Evolutionary conservation across 768 basidiomycete genomes (phyloP).

Genomic region (Mrakia frigida): DNA sequence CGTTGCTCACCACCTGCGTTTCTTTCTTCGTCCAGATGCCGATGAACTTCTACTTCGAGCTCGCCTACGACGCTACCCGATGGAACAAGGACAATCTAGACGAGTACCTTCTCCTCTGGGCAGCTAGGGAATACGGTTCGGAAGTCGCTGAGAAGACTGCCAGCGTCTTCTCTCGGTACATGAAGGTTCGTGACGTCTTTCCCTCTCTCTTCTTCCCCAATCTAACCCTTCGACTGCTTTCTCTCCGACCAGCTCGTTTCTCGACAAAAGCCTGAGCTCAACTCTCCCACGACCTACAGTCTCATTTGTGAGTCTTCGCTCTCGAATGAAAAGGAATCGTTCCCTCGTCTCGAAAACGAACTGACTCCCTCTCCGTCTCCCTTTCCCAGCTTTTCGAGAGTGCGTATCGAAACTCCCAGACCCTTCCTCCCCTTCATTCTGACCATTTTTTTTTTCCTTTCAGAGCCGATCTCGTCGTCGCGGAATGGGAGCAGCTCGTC

Average conservation of each 20-base stretch:
- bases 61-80: slow-evolving; percentile 57
- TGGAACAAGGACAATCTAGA: slow-evolving; percentile 57
- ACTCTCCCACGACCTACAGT: slow-evolving; percentile 55
- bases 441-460: too few species aligned
- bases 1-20: not conserved
- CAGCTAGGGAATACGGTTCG: slow-evolving; percentile 60
- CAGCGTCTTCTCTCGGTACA: slow-evolving; percentile 56
- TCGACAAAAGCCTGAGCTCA: slow-evolving; percentile 61
- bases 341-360: too few species aligned
- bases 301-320: not conserved
- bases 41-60: slow-evolving; percentile 62
- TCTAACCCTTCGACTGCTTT: not conserved
- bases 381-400: slow-evolving; percentile 42
- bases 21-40: slow-evolving; percentile 45
- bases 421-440: too few species aligned
- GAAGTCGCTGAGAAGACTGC: slow-evolving; percentile 48
- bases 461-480: slow-evolving; percentile 54
- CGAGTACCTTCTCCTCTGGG: slow-evolving; percentile 57
- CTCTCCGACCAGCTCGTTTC: slow-evolving; percentile 45
- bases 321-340: too few species aligned
- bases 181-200: not conserved
- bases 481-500: slow-evolving; percentile 52
- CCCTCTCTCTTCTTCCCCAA: not conserved
- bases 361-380: not conserved
- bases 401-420: too few species aligned